Evolutionary conservation across 73 alveolate species (phyloP).

Genomic region (Tetrahymena borealis): DNA sequence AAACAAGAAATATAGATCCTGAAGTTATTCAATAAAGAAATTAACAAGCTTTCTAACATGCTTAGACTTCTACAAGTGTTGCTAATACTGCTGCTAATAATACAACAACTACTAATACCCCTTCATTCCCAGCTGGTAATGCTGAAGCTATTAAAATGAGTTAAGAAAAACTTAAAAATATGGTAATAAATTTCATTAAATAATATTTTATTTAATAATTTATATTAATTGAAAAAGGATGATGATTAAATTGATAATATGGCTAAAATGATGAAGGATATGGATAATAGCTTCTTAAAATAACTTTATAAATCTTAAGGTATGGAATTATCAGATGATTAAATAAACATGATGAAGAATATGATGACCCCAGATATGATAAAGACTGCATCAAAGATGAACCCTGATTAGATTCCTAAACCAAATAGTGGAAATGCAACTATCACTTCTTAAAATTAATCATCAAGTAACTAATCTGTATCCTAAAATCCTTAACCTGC

Average conservation of each 20-base stretch:
- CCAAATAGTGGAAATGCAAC: neutral
- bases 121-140: neutral
- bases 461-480: neutral
- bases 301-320: conserved; percentile 20
- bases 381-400: conserved; percentile 4
- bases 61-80: too few relatives aligned
- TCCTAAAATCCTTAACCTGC: conserved; percentile 15
- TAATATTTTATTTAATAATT: neutral
- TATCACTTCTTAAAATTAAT: neutral
- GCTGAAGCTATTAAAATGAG: neutral
- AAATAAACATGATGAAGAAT: conserved; percentile 25
- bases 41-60: neutral
- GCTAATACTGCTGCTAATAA: too few relatives aligned
- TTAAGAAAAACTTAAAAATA: neutral
- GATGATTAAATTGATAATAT: conserved; percentile 2
- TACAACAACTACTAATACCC: too few relatives aligned
- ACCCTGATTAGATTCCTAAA: neutral
- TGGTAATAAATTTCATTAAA: neutral
- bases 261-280: conserved; percentile 15
- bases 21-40: neutral
- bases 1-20: conserved; percentile 40
- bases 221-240: neutral
- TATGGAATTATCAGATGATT: conserved; percentile 12
- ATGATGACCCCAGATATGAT: conserved; percentile 43
- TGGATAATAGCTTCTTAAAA: conserved; percentile 25